Base-by-base conservation (phyloP, 768 basidiomycete species). In the Serendipita indica region DNA sequence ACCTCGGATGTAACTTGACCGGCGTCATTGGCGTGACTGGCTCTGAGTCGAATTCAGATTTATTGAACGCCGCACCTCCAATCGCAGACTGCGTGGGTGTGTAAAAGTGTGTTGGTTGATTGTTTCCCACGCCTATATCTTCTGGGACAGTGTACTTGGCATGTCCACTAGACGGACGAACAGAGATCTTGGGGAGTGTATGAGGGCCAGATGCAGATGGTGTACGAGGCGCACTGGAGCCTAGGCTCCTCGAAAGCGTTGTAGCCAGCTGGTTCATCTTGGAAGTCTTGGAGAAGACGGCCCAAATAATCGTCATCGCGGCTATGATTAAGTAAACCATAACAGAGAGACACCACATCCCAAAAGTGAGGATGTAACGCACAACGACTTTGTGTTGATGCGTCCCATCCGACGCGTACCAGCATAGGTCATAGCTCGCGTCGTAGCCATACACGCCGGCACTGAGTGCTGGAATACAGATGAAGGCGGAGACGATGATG, bases 261-360 rank as follows among this genome's bases (percentile, higher is more conserved):
- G 4, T 54, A 18, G 49, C 30, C 7, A 54, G 49, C 10, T 33
- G 49, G 49, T 54, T 54, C 25, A 54, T 18, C 22, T 28, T 54
- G 10, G 49, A 54, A 33, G 49, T 25, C 25, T 27, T 58, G 27
- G 18, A 27, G 33, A 58, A 58, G 3, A 60, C 57, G 27, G 60
- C 60, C 22, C 22, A 32, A 20, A 60, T 59, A 39, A 60, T 57
- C 32, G 35, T 33, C 12, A 39, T 57, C 3, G 34, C 58, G 12
- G 60, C 57, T 7, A 59, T 32, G 20, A 58, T 3, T 58, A 60
- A 57, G 60, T 60, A 60, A 30, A 60, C 35, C 22, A 58, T 27
- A 12, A 35, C 58, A n/a, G 46, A 13, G 33, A 60, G 32, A 58
- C 58, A 60, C 60, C 57, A 60, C 28, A 58, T 16, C 16, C 34